These are phyloP conservation scores for Penicillium glabrum DNA, from an alignment of 2,329 filamentous ascomycete genomes.

Conservation along the genomic window DNA sequence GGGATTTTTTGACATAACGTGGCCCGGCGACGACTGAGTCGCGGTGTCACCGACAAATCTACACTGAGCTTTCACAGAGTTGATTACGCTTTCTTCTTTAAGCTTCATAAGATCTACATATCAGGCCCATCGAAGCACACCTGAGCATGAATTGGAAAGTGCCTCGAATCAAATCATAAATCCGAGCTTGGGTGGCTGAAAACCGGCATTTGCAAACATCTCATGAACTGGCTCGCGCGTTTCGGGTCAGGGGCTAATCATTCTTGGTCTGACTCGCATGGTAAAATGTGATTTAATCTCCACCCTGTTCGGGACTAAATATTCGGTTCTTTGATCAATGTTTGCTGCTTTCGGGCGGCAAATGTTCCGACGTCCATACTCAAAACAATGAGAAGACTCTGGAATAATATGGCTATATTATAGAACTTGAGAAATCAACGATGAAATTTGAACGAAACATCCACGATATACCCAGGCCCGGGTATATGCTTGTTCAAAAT, in stretches of 20 bases:
- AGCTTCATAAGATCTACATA: neutral
- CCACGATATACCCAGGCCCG: too few species aligned
- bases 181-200: neutral
- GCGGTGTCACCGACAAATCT: neutral
- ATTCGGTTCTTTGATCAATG: neutral
- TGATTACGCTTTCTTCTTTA: neutral
- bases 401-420: too few species aligned
- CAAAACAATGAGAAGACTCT: too few species aligned
- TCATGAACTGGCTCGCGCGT: neutral
- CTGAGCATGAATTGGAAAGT: neutral
- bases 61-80: neutral
- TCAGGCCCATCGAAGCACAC: neutral
- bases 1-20: neutral
- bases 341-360: neutral
- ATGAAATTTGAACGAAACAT: too few species aligned
- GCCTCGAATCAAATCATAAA: neutral
- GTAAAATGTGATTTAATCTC: neutral
- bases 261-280: neutral
- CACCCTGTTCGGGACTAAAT: neutral
- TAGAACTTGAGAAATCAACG: too few species aligned
- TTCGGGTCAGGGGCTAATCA: neutral
- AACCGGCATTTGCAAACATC: neutral
- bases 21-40: too few species aligned
- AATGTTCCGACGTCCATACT: neutral
- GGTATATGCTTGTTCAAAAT: too few species aligned